Base-by-base conservation (phyloP, 2,329 filamentous ascomycete genomes). In the Claviceps capensis region DNA sequence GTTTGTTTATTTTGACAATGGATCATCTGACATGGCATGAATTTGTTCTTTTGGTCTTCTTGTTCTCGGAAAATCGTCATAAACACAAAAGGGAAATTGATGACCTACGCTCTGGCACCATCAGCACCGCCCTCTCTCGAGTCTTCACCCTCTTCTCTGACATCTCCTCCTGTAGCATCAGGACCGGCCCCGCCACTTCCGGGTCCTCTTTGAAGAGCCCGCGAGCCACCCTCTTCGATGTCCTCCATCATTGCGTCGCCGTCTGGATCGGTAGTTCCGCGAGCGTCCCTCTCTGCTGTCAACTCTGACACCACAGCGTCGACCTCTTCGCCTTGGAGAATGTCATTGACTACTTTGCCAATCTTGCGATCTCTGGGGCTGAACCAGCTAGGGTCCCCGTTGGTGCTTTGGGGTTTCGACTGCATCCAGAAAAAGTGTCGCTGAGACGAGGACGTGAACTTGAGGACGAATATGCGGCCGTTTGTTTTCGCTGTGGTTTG, bases 71-170 rank as follows among this genome's bases (percentile, higher is more conserved):
- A 17, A 26, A 23, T 34, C 48, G 58, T 58, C 59, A 56, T 61
- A 58, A 58, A 61, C 54, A 61, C 58, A 62, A 63, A 59, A 60
- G 63, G 51, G 61, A 59, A 14, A 44, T 14, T 14, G 3, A 59
- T 64, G 54, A 98, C 94, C 91, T 97, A 98, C 93, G 91, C 93
- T 96, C 93, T 83, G 72, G 88, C 94, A 64, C 94, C 93, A 71
- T 97, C 93, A 61, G 88, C 88, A 66, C 94, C 93, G 55, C 91
- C 93, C 70, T 95, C 89, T 72, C 94, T 79, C 58, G 91, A 82
- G 60, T 81, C 83, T 67, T 88, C 82, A 53, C 93, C 93, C 69
- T 97, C 93, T 68, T 94, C 83, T 69, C 90, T 81, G 60, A 95
- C 73, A 66, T 98, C 91, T 57, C 90, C 91, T 52, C 91, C 91